Percentiles rank a stretch among this genome's conserved stretches.
Conservation (phyloP, 148 eudicot genomes). For the Polygonum maritimum region DNA sequence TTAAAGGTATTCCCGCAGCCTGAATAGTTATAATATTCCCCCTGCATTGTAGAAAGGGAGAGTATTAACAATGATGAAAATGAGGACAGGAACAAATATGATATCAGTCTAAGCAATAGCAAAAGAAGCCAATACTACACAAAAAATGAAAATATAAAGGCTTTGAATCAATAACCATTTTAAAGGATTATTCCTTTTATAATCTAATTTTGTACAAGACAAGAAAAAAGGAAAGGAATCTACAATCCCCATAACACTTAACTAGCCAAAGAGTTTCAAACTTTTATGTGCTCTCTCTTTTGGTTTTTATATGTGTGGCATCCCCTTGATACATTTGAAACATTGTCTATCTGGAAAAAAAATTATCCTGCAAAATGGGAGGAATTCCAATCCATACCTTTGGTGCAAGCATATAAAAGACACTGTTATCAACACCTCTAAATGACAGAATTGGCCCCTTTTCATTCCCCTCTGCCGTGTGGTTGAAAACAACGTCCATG, state of each 20-base stretch:
- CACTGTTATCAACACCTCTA: conserved; percentile 92
- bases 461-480: conserved; percentile 99
- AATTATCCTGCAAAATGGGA: not conserved
- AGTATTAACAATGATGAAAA: not conserved
- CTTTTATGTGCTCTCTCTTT: not conserved
- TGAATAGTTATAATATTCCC: conserved; percentile 92
- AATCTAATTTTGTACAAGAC: not conserved
- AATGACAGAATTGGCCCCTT: conserved; percentile 85
- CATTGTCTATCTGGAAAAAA: not conserved
- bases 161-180: not conserved
- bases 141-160: not conserved
- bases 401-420: conserved; percentile 93
- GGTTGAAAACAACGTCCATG: conserved; percentile 99
- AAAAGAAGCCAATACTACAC: not conserved
- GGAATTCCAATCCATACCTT: conserved; percentile 37
- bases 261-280: conserved; percentile 7
- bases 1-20: conserved; percentile 99
- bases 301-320: not conserved
- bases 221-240: not conserved
- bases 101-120: not conserved
- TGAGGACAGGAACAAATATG: not conserved
- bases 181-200: not conserved
- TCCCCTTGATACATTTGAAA: not conserved
- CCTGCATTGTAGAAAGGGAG: conserved; percentile 33
- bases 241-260: not conserved